Percentiles rank a stretch among this genome's conserved stretches.
These are phyloP conservation scores for Camellia oleifera DNA, from an alignment of 179 eudicot genomes.

Conservation along the genomic window DNA sequence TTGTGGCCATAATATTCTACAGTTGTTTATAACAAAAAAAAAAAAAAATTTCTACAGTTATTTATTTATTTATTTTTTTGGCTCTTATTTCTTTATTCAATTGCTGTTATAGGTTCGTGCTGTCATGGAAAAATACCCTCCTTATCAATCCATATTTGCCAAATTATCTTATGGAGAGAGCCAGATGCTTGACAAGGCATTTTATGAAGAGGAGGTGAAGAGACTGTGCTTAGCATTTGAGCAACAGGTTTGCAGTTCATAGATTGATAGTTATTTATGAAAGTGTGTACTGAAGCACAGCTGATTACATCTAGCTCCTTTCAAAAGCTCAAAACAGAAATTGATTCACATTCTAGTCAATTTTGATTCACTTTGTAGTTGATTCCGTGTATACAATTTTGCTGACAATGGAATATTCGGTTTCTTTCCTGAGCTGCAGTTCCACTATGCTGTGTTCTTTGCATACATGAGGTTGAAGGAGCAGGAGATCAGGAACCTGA, in stretches of 20 bases:
- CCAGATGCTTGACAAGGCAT: constrained; percentile 98
- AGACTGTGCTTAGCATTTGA: constrained; percentile 91
- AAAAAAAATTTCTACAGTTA: no score
- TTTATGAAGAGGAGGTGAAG: constrained; percentile 98
- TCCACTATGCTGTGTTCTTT: constrained; percentile 92
- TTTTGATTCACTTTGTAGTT: neutral
- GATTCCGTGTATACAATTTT: neutral
- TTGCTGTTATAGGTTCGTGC: constrained; percentile 64
- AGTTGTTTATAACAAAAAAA: no score
- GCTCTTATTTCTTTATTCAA: neutral
- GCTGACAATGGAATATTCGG: neutral
- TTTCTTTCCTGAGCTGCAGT: constrained; percentile 50
- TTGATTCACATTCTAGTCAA: neutral
- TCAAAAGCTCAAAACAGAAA: neutral
- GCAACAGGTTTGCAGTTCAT: constrained; percentile 65
- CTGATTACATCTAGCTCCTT: neutral
- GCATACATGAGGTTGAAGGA: constrained; percentile 96
- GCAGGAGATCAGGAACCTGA: constrained; percentile 98
- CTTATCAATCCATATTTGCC: constrained; percentile 80
- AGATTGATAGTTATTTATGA: neutral
- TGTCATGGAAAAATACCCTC: constrained; percentile 94
- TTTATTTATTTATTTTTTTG: no score
- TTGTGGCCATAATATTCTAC: neutral
- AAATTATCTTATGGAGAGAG: constrained; percentile 93
- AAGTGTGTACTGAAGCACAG: no score